Conservation (phyloP, 139 green algal species). For the Tetraselmis striata region DNA sequence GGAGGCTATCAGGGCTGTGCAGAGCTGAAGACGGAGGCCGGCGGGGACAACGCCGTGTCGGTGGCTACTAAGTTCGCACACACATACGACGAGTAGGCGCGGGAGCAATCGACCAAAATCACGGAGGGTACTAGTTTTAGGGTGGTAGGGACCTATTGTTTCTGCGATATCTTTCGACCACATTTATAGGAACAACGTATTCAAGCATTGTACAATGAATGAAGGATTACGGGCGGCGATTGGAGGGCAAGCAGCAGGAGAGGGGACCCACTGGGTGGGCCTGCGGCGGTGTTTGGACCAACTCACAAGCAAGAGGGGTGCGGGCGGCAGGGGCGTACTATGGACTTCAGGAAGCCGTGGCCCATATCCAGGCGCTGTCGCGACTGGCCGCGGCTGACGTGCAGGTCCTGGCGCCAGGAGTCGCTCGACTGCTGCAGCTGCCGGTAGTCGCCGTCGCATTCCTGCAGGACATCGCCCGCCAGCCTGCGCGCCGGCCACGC, state of each 20-base stretch:
- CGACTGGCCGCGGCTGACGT: neutral
- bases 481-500: neutral
- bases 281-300: no score
- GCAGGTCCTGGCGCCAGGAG: slow-evolving; percentile 4
- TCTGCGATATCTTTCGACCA: no score
- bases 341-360: slow-evolving; percentile 9
- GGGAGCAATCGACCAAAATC: no score
- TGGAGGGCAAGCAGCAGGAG: neutral
- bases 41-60: neutral
- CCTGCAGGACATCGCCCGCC: neutral
- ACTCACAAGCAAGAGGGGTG: no score
- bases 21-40: neutral
- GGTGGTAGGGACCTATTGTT: no score
- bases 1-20: neutral
- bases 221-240: neutral
- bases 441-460: neutral
- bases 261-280: no score
- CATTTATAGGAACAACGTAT: no score
- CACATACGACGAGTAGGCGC: no score
- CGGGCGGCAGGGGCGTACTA: no score
- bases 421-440: neutral
- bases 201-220: no score
- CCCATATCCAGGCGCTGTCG: slow-evolving; percentile 4
- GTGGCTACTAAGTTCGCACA: neutral
- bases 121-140: no score